Conservation (phyloP, 169 alveolate species). For the Babesia gibsoni region DNA sequence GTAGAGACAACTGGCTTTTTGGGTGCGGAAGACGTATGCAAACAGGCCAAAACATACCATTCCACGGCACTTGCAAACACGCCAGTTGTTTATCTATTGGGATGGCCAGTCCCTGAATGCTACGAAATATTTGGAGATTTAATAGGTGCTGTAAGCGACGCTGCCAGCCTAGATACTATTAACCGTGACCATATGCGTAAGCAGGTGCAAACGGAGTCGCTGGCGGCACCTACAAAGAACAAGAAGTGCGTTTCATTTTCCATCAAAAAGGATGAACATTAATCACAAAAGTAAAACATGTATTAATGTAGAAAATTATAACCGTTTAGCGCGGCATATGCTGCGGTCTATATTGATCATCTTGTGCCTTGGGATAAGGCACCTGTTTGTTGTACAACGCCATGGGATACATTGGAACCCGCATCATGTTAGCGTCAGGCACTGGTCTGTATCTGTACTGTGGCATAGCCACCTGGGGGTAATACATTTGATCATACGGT, state of each 20-base stretch:
- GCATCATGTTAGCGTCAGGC: conserved; percentile 28
- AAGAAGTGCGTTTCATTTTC: conserved; percentile 17
- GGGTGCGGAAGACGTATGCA: conserved; percentile 15
- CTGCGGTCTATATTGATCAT: conserved; percentile 18
- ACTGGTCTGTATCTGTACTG: conserved; percentile 16
- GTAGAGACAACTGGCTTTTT: conserved; percentile 4
- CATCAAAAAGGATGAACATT: background rate
- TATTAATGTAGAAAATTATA: background rate
- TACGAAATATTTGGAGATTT: background rate
- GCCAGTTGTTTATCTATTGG: background rate
- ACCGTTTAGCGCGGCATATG: conserved; percentile 17
- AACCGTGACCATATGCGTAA: background rate
- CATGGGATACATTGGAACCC: conserved; percentile 33
- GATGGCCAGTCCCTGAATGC: conserved; percentile 4
- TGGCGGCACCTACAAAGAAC: background rate
- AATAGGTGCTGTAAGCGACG: background rate
- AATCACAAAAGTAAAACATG: background rate
- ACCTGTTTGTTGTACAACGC: conserved; percentile 28
- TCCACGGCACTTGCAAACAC: background rate
- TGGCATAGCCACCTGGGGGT: conserved; percentile 3
- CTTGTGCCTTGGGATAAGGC: conserved; percentile 33
- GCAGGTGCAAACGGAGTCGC: background rate
- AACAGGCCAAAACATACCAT: background rate
- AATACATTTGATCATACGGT: conserved; percentile 37
- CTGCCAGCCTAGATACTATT: background rate